A percentile compares a stretch with the other conserved stretches of the same genome.
phyloP scores from a whole-genome alignment of 208 protist species.

The Wallacemonas sp. region DNA sequence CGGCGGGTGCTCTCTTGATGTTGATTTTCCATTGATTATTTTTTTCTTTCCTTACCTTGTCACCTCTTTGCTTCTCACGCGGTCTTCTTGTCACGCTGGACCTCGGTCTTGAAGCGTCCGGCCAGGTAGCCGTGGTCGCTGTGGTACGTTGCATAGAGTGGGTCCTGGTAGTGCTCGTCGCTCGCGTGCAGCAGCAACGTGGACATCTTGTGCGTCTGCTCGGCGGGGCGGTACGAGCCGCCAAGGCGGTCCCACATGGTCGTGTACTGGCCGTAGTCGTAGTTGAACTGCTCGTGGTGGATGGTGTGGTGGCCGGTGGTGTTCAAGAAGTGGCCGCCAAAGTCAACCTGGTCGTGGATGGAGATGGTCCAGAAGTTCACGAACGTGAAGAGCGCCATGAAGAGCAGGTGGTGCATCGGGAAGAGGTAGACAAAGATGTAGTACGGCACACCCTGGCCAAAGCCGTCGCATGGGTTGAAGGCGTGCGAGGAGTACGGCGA shows the following conservation, averaged over 20 bases:
- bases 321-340: slow-evolving; percentile 79
- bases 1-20: slow-evolving; percentile 5
- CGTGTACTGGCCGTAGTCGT: slow-evolving; percentile 95
- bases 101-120: slow-evolving; percentile 49
- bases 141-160: slow-evolving; percentile 52
- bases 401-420: slow-evolving; percentile 87
- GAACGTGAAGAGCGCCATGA: slow-evolving; percentile 84
- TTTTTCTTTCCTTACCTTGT: slow-evolving; percentile 6
- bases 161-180: slow-evolving; percentile 44
- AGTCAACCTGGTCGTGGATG: slow-evolving; percentile 93
- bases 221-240: slow-evolving; percentile 77
- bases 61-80: neutral
- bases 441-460: slow-evolving; percentile 92
- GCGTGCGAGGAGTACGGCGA: slow-evolving; percentile 92
- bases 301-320: slow-evolving; percentile 92
- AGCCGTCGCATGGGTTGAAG: slow-evolving; percentile 94
- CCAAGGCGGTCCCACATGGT: slow-evolving; percentile 93
- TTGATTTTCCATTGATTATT: neutral
- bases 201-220: slow-evolving; percentile 71
- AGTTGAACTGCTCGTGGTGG: slow-evolving; percentile 93
- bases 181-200: slow-evolving; percentile 23
- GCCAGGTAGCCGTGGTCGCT: slow-evolving; percentile 52
- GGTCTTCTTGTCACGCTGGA: slow-evolving; percentile 18
- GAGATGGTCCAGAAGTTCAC: slow-evolving; percentile 96
- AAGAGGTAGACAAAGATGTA: slow-evolving; percentile 91